Percentiles rank a stretch among this genome's conserved stretches.
Conservation (phyloP, 2,329 filamentous ascomycete genomes). For the Graphilbum sp. region DNA sequence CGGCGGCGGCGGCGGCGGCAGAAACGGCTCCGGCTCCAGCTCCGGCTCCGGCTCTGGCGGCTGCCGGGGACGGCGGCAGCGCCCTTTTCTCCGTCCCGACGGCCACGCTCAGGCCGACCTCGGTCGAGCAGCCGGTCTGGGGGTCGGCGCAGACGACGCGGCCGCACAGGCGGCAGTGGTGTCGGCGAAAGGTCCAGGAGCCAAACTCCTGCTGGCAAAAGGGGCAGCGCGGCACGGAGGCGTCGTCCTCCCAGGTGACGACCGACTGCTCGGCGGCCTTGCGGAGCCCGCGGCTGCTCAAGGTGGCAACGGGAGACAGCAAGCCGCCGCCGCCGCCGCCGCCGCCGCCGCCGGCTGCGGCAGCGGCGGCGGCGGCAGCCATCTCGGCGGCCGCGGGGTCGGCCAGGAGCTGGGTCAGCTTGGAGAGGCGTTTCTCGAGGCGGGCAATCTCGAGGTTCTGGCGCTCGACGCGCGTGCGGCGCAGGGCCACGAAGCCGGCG, state of each 20-base stretch:
- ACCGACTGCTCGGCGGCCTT: conserved; percentile 81
- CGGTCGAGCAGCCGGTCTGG: conserved; percentile 67
- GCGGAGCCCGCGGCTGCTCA: conserved; percentile 41
- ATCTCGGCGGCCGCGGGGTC: conserved; percentile 35
- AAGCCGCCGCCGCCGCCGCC: conserved; percentile 22
- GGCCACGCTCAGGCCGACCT: conserved; percentile 66
- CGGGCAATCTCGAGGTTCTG: conserved; percentile 76
- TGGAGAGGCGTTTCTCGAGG: conserved; percentile 80
- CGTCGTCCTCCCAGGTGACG: conserved; percentile 90
- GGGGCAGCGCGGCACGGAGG: conserved; percentile 62
- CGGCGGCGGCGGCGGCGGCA: not conserved
- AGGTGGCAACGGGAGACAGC: conserved; percentile 45
- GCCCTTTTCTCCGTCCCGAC: conserved; percentile 28
- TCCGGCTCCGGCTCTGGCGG: too few relatives aligned
- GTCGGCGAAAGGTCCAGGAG: conserved; percentile 78
- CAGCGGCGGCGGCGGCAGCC: conserved; percentile 5
- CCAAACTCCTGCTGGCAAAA: conserved; percentile 96
- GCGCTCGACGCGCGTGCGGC: conserved; percentile 66
- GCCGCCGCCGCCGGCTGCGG: too few relatives aligned
- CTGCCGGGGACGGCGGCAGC: not conserved
- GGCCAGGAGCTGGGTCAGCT: conserved; percentile 69
- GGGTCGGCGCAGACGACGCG: conserved; percentile 83
- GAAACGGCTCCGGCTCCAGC: conserved; percentile 7
- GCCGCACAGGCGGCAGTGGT: conserved; percentile 90
- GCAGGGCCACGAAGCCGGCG: conserved; percentile 49